phyloP scores from a whole-genome alignment of 768 basidiomycete species.

The Panaeolus cyanescens region DNA sequence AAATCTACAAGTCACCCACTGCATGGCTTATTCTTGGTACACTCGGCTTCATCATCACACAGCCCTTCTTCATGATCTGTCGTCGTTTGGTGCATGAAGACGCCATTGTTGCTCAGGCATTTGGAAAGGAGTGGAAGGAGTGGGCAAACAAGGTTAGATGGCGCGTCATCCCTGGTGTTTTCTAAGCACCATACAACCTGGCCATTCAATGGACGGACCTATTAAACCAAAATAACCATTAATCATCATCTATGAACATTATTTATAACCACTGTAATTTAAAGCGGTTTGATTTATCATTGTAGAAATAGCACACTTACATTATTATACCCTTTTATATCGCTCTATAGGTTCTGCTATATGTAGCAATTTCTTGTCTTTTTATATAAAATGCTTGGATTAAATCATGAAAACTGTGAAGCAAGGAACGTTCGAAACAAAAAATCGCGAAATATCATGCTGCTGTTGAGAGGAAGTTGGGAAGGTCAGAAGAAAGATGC shows the following conservation, averaged over 20 bases:
- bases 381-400: too few species aligned
- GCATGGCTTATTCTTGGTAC: not conserved
- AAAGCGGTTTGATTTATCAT: not conserved
- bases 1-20: not conserved
- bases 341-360: too few species aligned
- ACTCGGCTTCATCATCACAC: not conserved
- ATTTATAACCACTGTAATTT: not conserved
- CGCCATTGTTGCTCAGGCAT: not conserved
- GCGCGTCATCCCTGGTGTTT: not conserved
- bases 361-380: too few species aligned
- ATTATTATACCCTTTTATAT: not conserved
- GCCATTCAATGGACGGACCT: not conserved
- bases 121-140: constrained; percentile 6
- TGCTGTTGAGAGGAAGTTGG: too few species aligned
- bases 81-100: not conserved
- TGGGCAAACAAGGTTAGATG: constrained; percentile 6
- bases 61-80: not conserved
- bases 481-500: too few species aligned
- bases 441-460: too few species aligned
- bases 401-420: too few species aligned
- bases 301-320: not conserved
- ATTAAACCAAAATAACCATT: too few species aligned
- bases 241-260: not conserved
- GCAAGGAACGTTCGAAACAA: too few species aligned
- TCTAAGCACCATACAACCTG: not conserved